phyloP scores from a whole-genome alignment of 2,329 filamentous ascomycete species.

The Trichoderma sp. region DNA sequence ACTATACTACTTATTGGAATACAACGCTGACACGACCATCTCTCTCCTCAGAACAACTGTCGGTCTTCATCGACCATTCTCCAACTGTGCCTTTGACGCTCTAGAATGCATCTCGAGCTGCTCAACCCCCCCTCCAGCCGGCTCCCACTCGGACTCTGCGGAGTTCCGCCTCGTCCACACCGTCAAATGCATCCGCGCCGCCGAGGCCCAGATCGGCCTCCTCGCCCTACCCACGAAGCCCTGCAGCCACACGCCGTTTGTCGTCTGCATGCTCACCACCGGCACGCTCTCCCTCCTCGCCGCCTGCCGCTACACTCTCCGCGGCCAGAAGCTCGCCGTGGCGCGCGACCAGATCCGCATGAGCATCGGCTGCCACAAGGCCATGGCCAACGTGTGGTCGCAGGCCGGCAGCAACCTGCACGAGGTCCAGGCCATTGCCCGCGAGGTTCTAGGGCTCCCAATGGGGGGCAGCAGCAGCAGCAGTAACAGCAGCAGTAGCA shows the following conservation, averaged over 20 bases:
- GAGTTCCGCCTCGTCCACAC: conserved; percentile 38
- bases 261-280: conserved; percentile 40
- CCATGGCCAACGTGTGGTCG: conserved; percentile 38
- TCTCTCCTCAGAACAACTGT: conserved; percentile 28
- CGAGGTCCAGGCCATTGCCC: conserved; percentile 41
- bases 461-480: not conserved
- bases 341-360: conserved; percentile 42
- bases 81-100: conserved; percentile 37
- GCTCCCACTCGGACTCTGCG: conserved; percentile 20
- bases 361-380: conserved; percentile 40
- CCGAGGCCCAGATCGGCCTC: conserved; percentile 39
- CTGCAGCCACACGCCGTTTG: conserved; percentile 39
- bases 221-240: conserved; percentile 34
- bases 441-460: conserved; percentile 26
- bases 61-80: conserved; percentile 39
- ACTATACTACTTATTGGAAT: too few species aligned
- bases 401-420: conserved; percentile 34
- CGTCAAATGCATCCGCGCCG: conserved; percentile 35
- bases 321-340: conserved; percentile 31
- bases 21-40: not conserved
- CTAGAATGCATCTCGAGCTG: conserved; percentile 40
- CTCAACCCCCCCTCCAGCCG: conserved; percentile 24
- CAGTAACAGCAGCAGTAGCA: not conserved
- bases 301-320: conserved; percentile 37
- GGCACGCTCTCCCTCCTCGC: conserved; percentile 37